Evolutionary conservation across 148 eudicot species (phyloP), one percentile per base, ranked within the genome.

Genomic region (Rheum nobile): DNA sequence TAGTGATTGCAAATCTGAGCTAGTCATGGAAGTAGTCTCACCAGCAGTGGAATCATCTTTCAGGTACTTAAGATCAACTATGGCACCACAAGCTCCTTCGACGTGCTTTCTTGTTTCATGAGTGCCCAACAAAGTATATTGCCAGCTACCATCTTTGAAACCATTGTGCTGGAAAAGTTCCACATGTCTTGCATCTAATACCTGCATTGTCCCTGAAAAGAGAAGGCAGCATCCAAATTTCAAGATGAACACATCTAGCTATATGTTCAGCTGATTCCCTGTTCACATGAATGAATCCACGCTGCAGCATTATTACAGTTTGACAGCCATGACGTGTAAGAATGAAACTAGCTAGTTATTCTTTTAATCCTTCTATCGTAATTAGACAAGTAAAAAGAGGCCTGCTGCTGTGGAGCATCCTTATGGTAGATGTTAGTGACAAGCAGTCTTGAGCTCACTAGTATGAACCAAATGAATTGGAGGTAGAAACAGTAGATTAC

Each of bases 151-250:
- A 74, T 86, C 80, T 65, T 77, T 83, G 85, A 83, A 95, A 50
- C 80, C 89, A 63, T 84, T 78, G 41, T 78, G 72, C 71, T 90
- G 82, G 83, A 95, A 91, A 72, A 95, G 91, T 80, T 95, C 99
- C 38, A 91, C 80, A 68, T 95, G 93, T 81, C 99, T 88, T 59
- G 88, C 88, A 80, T 95, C 99, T 83, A 95, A 74, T 32, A 82
- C 84, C 78, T 91, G 99, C 99, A 95, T 95, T 46, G 99, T 95
- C 59, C 99, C 97, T 95, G 86, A 48, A 81, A 5, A 74, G 55
- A 21, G 42, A 71, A 7, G 19, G n/a, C 50, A 43, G 6, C 12
- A 31, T 21, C 24, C 26, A 72, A 72, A 50, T 16, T 32, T 65
- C 34, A 31, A 13, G 9, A 63, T 63, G 69, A 32, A 13, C 69